These are phyloP conservation scores for Cryptosporidium ubiquitum DNA, from an alignment of 169 alveolate genomes.

Conservation along the genomic window DNA sequence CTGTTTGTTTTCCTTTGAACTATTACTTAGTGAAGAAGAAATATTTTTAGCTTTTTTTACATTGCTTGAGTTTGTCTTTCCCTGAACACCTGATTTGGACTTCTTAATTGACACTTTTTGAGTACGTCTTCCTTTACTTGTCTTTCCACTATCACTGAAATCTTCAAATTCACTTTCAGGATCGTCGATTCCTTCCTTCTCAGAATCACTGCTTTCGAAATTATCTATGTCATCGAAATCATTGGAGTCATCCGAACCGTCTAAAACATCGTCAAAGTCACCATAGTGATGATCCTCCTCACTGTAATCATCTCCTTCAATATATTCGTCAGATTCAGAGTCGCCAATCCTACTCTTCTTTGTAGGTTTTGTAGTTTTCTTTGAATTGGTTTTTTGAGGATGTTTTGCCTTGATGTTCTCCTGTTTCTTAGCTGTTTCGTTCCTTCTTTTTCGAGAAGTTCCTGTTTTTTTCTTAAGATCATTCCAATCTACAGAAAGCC, in stretches of 20 bases:
- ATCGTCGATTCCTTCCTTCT: not conserved
- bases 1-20: not conserved
- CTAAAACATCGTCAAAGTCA: not conserved
- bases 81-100: not conserved
- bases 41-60: not conserved
- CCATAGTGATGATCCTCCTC: conserved; percentile 1
- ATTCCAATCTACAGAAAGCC: conserved; percentile 68
- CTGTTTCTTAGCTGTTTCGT: conserved; percentile 3
- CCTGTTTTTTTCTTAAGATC: conserved; percentile 10
- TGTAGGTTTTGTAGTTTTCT: not conserved
- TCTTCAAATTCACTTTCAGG: not conserved
- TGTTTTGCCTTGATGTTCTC: not conserved
- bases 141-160: not conserved
- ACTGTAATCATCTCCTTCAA: not conserved
- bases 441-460: conserved; percentile 6
- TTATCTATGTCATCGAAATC: not conserved
- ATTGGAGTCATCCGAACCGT: conserved; percentile 1
- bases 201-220: not conserved
- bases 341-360: not conserved
- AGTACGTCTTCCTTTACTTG: not conserved
- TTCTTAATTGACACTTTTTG: not conserved
- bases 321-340: not conserved
- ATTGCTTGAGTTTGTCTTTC: not conserved
- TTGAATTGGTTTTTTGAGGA: not conserved
- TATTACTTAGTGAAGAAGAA: not conserved